Evolutionary conservation across 1,284 basidiomycete species (phyloP).

Genomic region (Leccinum pachyderme): DNA sequence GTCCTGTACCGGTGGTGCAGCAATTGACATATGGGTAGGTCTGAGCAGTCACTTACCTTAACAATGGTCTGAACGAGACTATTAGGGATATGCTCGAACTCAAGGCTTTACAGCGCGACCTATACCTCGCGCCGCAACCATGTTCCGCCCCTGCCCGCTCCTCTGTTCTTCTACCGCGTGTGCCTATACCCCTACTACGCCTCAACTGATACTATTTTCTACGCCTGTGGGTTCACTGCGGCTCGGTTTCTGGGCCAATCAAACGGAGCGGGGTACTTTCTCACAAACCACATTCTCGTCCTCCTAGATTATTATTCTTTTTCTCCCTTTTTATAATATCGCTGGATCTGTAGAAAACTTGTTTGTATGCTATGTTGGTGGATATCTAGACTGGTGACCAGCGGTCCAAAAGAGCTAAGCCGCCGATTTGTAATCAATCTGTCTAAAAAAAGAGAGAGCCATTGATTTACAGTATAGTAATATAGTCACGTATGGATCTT

Average conservation of each 20-base stretch:
- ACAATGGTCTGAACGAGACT: neutral
- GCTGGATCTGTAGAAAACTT: neutral
- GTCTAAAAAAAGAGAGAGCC: too few species aligned
- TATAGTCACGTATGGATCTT: too few species aligned
- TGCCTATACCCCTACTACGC: slow-evolving; percentile 55
- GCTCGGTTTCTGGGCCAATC: neutral
- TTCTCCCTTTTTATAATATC: neutral
- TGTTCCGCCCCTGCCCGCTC: slow-evolving; percentile 31
- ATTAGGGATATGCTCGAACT: slow-evolving; percentile 61
- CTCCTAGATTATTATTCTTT: neutral
- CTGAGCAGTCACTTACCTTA: neutral
- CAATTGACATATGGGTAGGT: slow-evolving; percentile 54
- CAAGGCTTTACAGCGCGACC: slow-evolving; percentile 56
- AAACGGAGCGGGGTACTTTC: neutral
- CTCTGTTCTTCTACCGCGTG: slow-evolving; percentile 40
- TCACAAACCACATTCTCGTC: neutral
- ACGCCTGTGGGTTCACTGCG: neutral
- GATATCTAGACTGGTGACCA: neutral
- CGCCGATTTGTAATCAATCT: too few species aligned
- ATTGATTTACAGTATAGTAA: too few species aligned
- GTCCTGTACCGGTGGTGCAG: slow-evolving; percentile 49
- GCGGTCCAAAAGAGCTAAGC: too few species aligned
- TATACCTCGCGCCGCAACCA: slow-evolving; percentile 51
- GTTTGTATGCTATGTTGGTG: neutral
- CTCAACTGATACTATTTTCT: slow-evolving; percentile 28